phyloP scores from a whole-genome alignment of 495 filamentous ascomycete genomes.

The Darksidea phi region DNA sequence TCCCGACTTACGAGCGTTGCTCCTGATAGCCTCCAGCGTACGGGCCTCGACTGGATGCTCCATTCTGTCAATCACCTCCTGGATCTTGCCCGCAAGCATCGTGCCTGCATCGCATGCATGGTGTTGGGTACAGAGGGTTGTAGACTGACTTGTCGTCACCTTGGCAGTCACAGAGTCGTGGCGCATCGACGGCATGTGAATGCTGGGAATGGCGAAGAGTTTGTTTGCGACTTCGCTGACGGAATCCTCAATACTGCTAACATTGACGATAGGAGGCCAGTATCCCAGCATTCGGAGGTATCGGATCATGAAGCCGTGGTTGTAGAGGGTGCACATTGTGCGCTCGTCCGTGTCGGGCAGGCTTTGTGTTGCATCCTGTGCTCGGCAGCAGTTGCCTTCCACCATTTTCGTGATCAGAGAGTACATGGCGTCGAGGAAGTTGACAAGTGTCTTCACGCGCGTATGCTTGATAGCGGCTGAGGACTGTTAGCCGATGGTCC shows the following conservation, averaged over 20 bases:
- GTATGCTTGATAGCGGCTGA: too few species aligned
- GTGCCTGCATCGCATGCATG: slow-evolving; percentile 9
- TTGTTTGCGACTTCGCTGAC: background rate
- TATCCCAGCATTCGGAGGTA: background rate
- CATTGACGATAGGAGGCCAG: background rate
- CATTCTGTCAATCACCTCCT: slow-evolving; percentile 3
- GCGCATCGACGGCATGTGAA: background rate
- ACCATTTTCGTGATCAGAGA: too few species aligned
- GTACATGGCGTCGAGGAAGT: too few species aligned
- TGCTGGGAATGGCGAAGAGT: background rate
- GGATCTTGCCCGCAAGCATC: slow-evolving; percentile 1
- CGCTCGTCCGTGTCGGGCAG: background rate
- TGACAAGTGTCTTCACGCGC: too few species aligned
- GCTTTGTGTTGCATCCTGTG: background rate
- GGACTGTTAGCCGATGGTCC: too few species aligned
- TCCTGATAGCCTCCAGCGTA: slow-evolving; percentile 8
- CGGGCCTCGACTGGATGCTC: background rate
- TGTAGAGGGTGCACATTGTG: slow-evolving; percentile 18
- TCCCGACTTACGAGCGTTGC: slow-evolving; percentile 7
- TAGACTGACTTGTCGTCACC: background rate
- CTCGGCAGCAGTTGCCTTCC: too few species aligned
- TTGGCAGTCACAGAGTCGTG: background rate
- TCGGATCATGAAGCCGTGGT: slow-evolving; percentile 13
- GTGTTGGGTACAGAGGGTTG: background rate
- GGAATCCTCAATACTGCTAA: background rate